A percentile compares a stretch with the other conserved stretches of the same genome.
Evolutionary conservation across 1,284 basidiomycete genomes (phyloP).

Genomic region (Apiotrichum laibachii): DNA sequence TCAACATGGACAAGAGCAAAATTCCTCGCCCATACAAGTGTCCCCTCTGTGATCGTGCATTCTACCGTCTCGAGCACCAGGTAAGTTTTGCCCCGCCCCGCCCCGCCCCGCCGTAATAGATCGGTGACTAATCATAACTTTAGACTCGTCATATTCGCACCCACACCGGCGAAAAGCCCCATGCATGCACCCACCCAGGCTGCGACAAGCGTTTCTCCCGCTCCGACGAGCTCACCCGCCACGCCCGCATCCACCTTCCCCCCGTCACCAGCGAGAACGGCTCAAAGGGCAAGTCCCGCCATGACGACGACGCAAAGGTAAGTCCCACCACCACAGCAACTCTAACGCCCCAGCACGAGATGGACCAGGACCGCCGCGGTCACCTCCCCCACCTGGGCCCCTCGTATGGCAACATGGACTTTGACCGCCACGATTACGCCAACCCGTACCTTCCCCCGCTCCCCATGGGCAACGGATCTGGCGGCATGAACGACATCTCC

Average conservation of each 20-base stretch:
- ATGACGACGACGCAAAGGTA: conserved; percentile 44
- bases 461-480: conserved; percentile 26
- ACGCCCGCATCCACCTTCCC: conserved; percentile 82
- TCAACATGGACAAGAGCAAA: conserved; percentile 55
- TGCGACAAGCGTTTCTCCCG: conserved; percentile 98
- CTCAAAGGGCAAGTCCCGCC: conserved; percentile 29
- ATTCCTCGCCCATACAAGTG: conserved; percentile 88
- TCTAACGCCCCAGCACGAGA: conserved; percentile 25
- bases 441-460: conserved; percentile 38
- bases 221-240: conserved; percentile 94
- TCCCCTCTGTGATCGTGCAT: conserved; percentile 84
- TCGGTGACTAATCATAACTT: conserved; percentile 19
- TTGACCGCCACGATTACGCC: conserved; percentile 41
- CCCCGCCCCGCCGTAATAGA: too few species aligned
- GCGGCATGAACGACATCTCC: conserved; percentile 54
- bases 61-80: conserved; percentile 89
- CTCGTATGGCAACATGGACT: conserved; percentile 49
- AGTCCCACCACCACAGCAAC: not conserved
- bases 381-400: conserved; percentile 43
- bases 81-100: too few species aligned
- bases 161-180: conserved; percentile 97
- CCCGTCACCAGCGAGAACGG: conserved; percentile 36
- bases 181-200: conserved; percentile 84
- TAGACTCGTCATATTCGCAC: conserved; percentile 97
- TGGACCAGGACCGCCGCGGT: conserved; percentile 38